Base-by-base conservation (phyloP, 148 eudicot species). In the Rhododendron vialii region DNA sequence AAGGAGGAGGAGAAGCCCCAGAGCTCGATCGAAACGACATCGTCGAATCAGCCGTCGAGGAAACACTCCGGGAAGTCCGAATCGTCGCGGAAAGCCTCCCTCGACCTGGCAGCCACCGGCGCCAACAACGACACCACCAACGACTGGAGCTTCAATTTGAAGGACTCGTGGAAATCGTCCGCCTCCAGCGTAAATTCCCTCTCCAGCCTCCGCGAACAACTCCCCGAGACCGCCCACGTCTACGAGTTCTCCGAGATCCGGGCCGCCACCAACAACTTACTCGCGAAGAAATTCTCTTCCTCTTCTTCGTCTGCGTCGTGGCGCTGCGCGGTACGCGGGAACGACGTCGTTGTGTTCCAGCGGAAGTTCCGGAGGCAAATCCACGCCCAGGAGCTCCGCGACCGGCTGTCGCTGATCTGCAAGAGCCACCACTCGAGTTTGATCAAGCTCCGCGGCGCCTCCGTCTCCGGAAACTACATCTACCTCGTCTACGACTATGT, bases 261-360 rank as follows among this genome's bases (percentile, higher is more conserved):
- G 45, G 8, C 90, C 41, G 93, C 95, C 38, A 95, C 98, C 47
- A 85, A 89, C 36, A 92, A 89, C 75, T 94, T 95, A 87, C 50
- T 87, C 12, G 81, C 87, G 38, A 90, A 88, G n/a, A 95, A 92
- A 3, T 67, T 91, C 77, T 91, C 94, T 2, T 91, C 95, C 0
- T 94, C 99, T 1, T 88, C 96, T 2, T 90, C 98, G 1, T 91
- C 99, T 81, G 84, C 96, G 43, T 89, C 98, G 2, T 97, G 98
- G 99, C 91, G 91, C 0, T 93, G 93, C 89, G 9, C 33, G 30
- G 11, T 93, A 5, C 88, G 94, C 61, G 89, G 86, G 15, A 90
- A 88, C 69, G 88, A 86, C 13, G 90, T 88, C 4, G 63, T 92
- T 10, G 80, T 95, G 22, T 87, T 92, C 8, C 99, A 94, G 84